A percentile compares a stretch with the other conserved stretches of the same genome.
Conservation (phyloP, 2,329 filamentous ascomycete species). For the Ophiobolus disseminans region DNA sequence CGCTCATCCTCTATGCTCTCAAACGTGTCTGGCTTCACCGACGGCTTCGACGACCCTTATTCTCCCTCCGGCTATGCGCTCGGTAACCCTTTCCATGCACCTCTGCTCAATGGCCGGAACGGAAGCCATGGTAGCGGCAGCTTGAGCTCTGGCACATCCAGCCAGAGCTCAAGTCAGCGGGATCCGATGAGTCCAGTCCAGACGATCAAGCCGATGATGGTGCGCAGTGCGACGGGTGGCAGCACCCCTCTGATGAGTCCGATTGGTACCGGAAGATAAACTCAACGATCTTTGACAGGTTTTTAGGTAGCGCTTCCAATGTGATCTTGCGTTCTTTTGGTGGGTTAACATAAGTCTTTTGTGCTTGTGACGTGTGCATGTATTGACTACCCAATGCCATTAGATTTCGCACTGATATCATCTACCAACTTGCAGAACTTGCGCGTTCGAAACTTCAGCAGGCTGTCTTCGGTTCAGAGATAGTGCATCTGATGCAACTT, state of each 20-base stretch:
- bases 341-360: constrained; percentile 1
- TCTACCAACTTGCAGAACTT: no score
- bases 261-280: constrained; percentile 36
- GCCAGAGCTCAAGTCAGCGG: constrained; percentile 47
- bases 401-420: no score
- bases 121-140: constrained; percentile 59
- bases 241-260: constrained; percentile 42
- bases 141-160: constrained; percentile 53
- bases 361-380: neutral
- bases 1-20: constrained; percentile 62
- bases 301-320: constrained; percentile 34
- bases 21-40: constrained; percentile 60
- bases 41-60: constrained; percentile 49
- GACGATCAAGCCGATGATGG: constrained; percentile 42
- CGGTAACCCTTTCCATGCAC: constrained; percentile 48
- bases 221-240: constrained; percentile 39
- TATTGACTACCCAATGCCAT: no score
- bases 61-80: constrained; percentile 37
- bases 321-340: constrained; percentile 37
- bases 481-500: no score
- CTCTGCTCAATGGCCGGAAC: constrained; percentile 45
- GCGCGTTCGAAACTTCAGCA: no score
- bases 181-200: constrained; percentile 50
- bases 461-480: no score
- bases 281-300: constrained; percentile 18